phyloP scores from a whole-genome alignment of 805 yeast species.

The Kuraishia hungarica region DNA sequence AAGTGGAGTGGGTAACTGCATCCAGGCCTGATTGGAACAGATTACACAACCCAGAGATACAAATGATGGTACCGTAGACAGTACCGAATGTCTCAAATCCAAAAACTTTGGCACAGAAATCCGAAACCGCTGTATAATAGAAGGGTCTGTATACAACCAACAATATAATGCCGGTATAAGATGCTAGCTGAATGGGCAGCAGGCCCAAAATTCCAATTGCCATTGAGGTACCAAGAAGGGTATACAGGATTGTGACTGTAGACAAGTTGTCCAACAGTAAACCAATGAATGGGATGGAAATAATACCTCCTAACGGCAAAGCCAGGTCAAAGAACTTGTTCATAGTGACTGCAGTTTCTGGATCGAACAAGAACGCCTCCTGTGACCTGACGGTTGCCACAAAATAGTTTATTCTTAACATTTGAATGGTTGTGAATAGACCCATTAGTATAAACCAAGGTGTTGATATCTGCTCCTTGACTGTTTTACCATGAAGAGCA shows the following conservation, averaged over 20 bases:
- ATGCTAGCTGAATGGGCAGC: slow-evolving; percentile 35
- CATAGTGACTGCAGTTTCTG: slow-evolving; percentile 40
- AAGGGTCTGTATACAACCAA: slow-evolving; percentile 69
- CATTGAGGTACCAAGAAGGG: slow-evolving; percentile 47
- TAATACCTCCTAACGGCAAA: slow-evolving; percentile 80
- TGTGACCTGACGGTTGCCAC: slow-evolving; percentile 85
- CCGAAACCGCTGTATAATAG: slow-evolving; percentile 48
- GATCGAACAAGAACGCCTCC: slow-evolving; percentile 61
- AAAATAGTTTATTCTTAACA: slow-evolving; percentile 87
- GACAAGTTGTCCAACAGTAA: slow-evolving; percentile 64
- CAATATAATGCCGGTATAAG: slow-evolving; percentile 59
- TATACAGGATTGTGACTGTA: slow-evolving; percentile 46
- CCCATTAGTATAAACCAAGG: slow-evolving; percentile 79
- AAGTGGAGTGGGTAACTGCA: slow-evolving; percentile 54
- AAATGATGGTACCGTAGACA: slow-evolving; percentile 79
- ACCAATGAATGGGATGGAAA: slow-evolving; percentile 86
- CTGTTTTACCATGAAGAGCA: slow-evolving; percentile 52
- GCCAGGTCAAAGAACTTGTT: slow-evolving; percentile 80
- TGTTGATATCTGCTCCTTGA: slow-evolving; percentile 33
- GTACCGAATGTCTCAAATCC: slow-evolving; percentile 57
- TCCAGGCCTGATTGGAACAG: slow-evolving; percentile 66
- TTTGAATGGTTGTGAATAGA: slow-evolving; percentile 73
- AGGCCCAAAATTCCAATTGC: slow-evolving; percentile 68
- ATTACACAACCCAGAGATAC: slow-evolving; percentile 76
- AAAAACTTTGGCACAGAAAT: slow-evolving; percentile 54